Conservation (phyloP, 2,329 filamentous ascomycete genomes). For the Nemania diffusa region DNA sequence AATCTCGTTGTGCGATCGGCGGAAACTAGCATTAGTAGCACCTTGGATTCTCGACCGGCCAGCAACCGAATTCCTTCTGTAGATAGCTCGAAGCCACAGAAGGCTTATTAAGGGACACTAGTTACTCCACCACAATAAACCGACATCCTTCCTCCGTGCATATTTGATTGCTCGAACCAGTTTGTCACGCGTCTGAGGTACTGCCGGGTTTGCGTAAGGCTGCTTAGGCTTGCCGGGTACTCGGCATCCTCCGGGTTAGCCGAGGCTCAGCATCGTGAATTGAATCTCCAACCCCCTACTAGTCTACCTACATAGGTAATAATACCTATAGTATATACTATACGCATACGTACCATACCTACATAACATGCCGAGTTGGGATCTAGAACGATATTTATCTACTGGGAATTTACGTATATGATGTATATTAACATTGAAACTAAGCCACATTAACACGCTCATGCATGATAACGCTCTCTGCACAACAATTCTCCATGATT, state of each 20-base stretch:
- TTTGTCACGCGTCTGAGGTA: slow-evolving; percentile 22
- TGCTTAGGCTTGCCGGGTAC: slow-evolving; percentile 37
- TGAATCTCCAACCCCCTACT: slow-evolving; percentile 18
- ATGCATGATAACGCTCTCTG: too few species aligned
- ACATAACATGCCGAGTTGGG: not conserved
- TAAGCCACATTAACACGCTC: too few species aligned
- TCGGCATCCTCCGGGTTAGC: slow-evolving; percentile 46
- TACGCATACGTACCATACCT: not conserved
- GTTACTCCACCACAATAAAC: slow-evolving; percentile 16
- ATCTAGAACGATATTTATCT: too few species aligned
- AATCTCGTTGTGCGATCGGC: slow-evolving; percentile 36
- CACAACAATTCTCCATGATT: too few species aligned
- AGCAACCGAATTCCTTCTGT: slow-evolving; percentile 39
- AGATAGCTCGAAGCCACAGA: slow-evolving; percentile 21
- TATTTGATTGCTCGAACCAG: slow-evolving; percentile 22
- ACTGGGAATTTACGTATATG: too few species aligned
- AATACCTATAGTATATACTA: not conserved
- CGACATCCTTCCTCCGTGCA: slow-evolving; percentile 18
- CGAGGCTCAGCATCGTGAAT: slow-evolving; percentile 23
- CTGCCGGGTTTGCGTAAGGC: slow-evolving; percentile 28
- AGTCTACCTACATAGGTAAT: too few species aligned
- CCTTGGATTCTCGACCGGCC: slow-evolving; percentile 33
- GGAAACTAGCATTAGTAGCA: slow-evolving; percentile 37
- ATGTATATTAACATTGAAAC: too few species aligned
- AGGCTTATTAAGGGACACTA: slow-evolving; percentile 28